phyloP scores from a whole-genome alignment of 2,329 filamentous ascomycete species.

The Cladophialophora psammophila region DNA sequence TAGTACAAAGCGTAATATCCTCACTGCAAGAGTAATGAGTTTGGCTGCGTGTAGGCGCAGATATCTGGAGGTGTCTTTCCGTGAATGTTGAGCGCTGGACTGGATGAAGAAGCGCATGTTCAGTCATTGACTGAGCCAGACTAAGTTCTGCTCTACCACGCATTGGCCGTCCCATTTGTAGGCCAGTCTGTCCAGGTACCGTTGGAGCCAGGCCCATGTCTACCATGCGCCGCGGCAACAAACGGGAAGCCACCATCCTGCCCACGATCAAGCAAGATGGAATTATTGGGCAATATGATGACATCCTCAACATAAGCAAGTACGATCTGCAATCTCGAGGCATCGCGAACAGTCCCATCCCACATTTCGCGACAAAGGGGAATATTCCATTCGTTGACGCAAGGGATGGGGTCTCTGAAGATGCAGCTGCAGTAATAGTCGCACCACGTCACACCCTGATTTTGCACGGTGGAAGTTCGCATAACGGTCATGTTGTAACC shows the following conservation, averaged over 20 bases:
- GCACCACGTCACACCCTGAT: constrained; percentile 18
- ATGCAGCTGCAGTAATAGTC: constrained; percentile 29
- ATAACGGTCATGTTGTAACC: constrained; percentile 17
- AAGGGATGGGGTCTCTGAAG: constrained; percentile 18
- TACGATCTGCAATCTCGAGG: constrained; percentile 10
- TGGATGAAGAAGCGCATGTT: not conserved
- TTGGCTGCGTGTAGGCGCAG: not conserved
- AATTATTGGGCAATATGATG: constrained; percentile 18
- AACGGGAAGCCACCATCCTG: constrained; percentile 9
- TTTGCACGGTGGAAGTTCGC: constrained; percentile 3
- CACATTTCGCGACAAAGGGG: constrained; percentile 22
- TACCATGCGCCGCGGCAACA: not conserved
- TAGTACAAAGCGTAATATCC: not conserved
- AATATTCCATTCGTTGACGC: constrained; percentile 26
- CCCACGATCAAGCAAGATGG: constrained; percentile 19
- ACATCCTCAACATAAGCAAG: constrained; percentile 11
- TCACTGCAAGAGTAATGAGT: not conserved
- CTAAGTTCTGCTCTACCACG: not conserved
- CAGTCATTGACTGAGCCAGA: not conserved
- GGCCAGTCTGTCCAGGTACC: not conserved
- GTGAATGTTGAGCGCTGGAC: not conserved
- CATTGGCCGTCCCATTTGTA: not conserved
- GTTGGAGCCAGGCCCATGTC: not conserved
- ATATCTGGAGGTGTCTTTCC: not conserved
- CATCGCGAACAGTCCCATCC: constrained; percentile 26